Conservation (phyloP, 2,329 filamentous ascomycete genomes). For the Furcasterigmium furcatum region DNA sequence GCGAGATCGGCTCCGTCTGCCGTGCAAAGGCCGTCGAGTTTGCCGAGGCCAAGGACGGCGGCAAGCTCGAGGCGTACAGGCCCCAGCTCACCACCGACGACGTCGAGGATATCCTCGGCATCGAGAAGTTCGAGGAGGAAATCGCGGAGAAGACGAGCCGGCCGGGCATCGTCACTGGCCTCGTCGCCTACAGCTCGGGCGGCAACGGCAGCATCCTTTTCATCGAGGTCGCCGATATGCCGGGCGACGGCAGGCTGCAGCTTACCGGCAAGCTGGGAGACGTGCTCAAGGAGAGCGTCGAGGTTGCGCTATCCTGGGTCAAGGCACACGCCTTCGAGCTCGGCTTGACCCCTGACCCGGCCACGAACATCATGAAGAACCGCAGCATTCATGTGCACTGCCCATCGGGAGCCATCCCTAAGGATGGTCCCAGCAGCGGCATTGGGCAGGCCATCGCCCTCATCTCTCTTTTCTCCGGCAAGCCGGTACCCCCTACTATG, state of each 20-base stretch:
- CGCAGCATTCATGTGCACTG: conserved; percentile 95
- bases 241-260: conserved; percentile 85
- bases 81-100: conserved; percentile 73
- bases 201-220: conserved; percentile 96
- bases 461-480: conserved; percentile 83
- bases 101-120: conserved; percentile 85
- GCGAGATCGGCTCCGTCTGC: conserved; percentile 92
- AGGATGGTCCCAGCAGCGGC: conserved; percentile 84
- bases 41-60: conserved; percentile 80
- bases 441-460: conserved; percentile 92
- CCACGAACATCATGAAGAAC: conserved; percentile 93
- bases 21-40: conserved; percentile 94
- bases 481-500: conserved; percentile 83
- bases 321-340: conserved; percentile 93
- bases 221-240: conserved; percentile 98
- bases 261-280: conserved; percentile 95
- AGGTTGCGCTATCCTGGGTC: conserved; percentile 95
- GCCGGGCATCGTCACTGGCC: conserved; percentile 90
- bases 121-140: conserved; percentile 92
- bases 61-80: conserved; percentile 66
- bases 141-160: conserved; percentile 82
- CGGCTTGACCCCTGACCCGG: conserved; percentile 74
- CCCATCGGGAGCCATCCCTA: conserved; percentile 89
- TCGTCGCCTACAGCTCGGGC: conserved; percentile 90
- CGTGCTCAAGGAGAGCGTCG: conserved; percentile 94